Evolutionary conservation across 805 yeast genomes (phyloP).

Genomic region (Candida namnaoensis): DNA sequence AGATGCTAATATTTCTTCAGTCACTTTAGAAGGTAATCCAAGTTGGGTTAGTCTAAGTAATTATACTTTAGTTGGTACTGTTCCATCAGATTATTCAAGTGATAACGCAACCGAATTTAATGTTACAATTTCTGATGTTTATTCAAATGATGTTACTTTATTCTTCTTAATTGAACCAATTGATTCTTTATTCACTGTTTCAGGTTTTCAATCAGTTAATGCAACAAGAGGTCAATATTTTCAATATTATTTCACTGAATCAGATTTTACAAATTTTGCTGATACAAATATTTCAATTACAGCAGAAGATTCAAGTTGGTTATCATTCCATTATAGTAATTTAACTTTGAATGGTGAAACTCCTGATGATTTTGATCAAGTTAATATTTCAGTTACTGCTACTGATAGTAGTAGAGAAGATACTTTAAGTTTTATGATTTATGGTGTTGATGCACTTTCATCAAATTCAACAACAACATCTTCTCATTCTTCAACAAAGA

Average conservation of each 20-base stretch:
- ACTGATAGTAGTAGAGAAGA: constrained; percentile 25
- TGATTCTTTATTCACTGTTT: constrained; percentile 45
- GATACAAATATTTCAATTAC: constrained; percentile 39
- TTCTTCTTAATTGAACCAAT: constrained; percentile 49
- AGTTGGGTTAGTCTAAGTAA: constrained; percentile 43
- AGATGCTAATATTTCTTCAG: constrained; percentile 43
- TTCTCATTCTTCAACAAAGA: constrained; percentile 4
- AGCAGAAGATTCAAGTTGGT: constrained; percentile 47
- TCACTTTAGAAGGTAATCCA: constrained; percentile 46
- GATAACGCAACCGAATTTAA: constrained; percentile 31
- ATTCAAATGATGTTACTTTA: constrained; percentile 49
- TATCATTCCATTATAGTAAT: constrained; percentile 49
- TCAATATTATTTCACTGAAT: constrained; percentile 41
- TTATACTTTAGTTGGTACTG: constrained; percentile 41
- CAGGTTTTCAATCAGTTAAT: constrained; percentile 45
- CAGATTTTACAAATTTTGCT: constrained; percentile 47
- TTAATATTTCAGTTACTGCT: constrained; percentile 33
- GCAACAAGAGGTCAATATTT: constrained; percentile 62
- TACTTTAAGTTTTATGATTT: constrained; percentile 38
- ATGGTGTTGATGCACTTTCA: constrained; percentile 34
- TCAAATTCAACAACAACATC: constrained; percentile 12
- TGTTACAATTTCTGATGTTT: constrained; percentile 49
- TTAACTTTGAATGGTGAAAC: constrained; percentile 63
- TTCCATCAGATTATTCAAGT: constrained; percentile 38
- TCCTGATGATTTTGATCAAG: constrained; percentile 37